Base-by-base conservation (phyloP, 345 rosid species). In the Ceriops tagal region DNA sequence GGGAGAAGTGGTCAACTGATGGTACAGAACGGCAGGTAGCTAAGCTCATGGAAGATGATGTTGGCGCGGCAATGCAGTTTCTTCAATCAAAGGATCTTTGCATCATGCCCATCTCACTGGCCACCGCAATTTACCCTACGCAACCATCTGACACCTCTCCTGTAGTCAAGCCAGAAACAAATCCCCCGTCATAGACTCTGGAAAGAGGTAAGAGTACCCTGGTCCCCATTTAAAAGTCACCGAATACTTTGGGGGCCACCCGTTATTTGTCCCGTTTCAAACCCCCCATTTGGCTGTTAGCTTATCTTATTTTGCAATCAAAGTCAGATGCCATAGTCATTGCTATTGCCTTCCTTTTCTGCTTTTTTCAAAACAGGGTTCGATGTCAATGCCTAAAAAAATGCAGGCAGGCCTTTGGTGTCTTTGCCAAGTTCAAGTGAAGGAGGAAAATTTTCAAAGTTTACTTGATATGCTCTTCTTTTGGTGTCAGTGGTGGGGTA, bases 1-100 rank as follows among this genome's bases (percentile, higher is more conserved):
- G 99, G 99, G 99, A 96, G 80, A 96, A 92, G 74, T 96, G 96
- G 97, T 90, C 96, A 0, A 90, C 84, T 10, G 99, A 92, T 49
- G 99, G 97, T 9, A 96, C 99, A 1, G 99, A 96, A 58, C 73
- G 88, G 52, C 97, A 92, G 71, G 98, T 92, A 53, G 98, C 99
- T 21, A 96, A 92, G 79, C 85, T 96, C 24, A 96, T 96, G 99
- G 98, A 96, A 78, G 99, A 96, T 81, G 90, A 96, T 11, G 92
- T 96, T 0, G 99, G 99, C 30, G 83, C 99, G 0, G 99, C 99
- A 0, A 90, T 96, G 99, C 99, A 96, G 75, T 90, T 96, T 71
- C 93, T 96, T 30, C 99, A 96, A 51, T 90, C 99, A 5, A 96
- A 92, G 82, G 92, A 96, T 32, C 99, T 96, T 49, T 96, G 99